phyloP scores from a whole-genome alignment of 148 eudicot species.

The Vaccinium vitisidaea region DNA sequence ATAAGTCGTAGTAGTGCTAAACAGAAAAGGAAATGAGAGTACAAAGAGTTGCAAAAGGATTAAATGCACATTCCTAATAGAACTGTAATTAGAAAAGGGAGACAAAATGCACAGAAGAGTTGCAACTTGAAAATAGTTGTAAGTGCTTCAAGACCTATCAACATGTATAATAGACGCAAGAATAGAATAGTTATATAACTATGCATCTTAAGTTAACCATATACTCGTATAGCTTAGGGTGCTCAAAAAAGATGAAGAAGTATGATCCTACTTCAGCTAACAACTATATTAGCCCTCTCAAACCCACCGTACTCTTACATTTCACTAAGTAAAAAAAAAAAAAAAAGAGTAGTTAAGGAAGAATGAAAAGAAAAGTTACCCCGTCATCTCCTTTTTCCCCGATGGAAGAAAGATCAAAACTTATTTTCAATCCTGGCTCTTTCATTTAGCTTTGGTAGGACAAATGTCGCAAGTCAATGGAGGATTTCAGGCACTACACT shows the following conservation, averaged over 20 bases:
- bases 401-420: not conserved
- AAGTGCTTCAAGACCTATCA: not conserved
- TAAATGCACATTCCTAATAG: too few relatives aligned
- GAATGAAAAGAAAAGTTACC: conserved; percentile 35
- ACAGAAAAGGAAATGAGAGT: conserved; percentile 30
- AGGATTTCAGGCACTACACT: conserved; percentile 8
- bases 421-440: conserved; percentile 35
- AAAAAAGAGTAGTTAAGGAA: not conserved
- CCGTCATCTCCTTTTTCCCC: conserved; percentile 66
- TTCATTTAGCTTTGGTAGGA: conserved; percentile 25
- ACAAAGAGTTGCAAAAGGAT: conserved; percentile 1
- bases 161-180: not conserved
- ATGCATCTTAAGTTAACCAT: conserved; percentile 6
- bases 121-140: too few relatives aligned
- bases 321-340: not conserved
- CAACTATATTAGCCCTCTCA: not conserved
- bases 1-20: conserved; percentile 81
- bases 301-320: not conserved
- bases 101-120: too few relatives aligned
- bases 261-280: not conserved
- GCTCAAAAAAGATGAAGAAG: not conserved
- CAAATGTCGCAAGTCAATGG: conserved; percentile 10
- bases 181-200: not conserved
- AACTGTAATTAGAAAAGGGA: too few relatives aligned
- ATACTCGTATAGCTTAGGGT: not conserved